Evolutionary conservation across 2,329 filamentous ascomycete species (phyloP), one percentile per base, ranked within the genome.

Genomic region (Aspergillus intermedius): DNA sequence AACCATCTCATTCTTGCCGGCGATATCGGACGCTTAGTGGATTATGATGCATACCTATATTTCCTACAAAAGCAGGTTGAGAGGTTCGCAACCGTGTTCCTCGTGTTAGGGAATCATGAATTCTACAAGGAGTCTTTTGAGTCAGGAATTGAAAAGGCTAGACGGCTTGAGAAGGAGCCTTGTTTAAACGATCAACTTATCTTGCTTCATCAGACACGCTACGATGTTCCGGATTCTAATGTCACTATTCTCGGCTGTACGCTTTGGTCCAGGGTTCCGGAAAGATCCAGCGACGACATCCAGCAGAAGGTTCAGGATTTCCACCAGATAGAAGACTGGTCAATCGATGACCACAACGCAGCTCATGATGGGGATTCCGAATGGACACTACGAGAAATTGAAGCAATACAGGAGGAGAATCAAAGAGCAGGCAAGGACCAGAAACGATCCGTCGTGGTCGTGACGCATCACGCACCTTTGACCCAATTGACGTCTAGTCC

Each of bases 391-490:
- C 55, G 50, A 12, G 68, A 75, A 52, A 63, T 74, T 10, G 12
- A 52, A 4, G 42, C 41, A 4, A 58, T 61, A 10, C 50, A 64
- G 1, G 40, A 25, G 2, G 50, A 48, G 15, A 49, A 56, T 9
- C 5, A 2, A 41, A 39, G 41, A 39, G 19, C 25, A 35, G 17
- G 32, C 6, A 42, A 5, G 3, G 9, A n/a, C 35, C 21, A 44
- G 22, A 43, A 22, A 39, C 12, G 25, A 8, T 32, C 52, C 28
- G 54, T 81, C 5, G 49, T 83, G 0, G 71, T 83, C 0, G 71
- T 76, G 0, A 83, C 79, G 0, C 78, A 83, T 46, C 80, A 83
- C 56, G 78, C 79, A 2, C 80, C 80, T 1, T 75, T 68, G n/a
- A 54, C 77, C 0, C 52, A 70, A 41, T 71, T 70, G 5, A 75